phyloP scores from a whole-genome alignment of 2,329 filamentous ascomycete species.

The Clonostachys sp. region DNA sequence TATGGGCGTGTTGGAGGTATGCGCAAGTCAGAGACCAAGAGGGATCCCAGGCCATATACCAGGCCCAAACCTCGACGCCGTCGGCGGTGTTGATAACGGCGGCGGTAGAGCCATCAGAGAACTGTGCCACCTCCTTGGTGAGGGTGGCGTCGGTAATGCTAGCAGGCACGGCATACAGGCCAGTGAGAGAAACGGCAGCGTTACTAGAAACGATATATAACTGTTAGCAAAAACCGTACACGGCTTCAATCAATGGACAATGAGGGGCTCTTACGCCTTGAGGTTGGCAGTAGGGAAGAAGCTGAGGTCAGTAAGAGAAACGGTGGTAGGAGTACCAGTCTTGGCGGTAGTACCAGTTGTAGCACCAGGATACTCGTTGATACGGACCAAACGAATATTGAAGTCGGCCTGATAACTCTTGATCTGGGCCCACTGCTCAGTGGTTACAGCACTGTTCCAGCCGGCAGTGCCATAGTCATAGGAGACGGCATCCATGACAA shows the following conservation, averaged over 20 bases:
- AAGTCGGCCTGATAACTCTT: constrained; percentile 54
- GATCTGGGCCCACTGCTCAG: constrained; percentile 49
- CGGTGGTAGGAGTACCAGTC: constrained; percentile 10
- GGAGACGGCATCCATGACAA: constrained; percentile 46
- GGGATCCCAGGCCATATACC: constrained; percentile 47
- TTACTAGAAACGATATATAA: constrained; percentile 12
- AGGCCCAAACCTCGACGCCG: constrained; percentile 56
- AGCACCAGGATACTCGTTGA: constrained; percentile 50
- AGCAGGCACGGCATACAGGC: constrained; percentile 56
- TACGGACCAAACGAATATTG: constrained; percentile 55
- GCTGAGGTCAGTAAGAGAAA: constrained; percentile 46
- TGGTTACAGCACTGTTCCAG: constrained; percentile 48
- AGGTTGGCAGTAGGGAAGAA: constrained; percentile 51
- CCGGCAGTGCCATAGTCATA: constrained; percentile 41
- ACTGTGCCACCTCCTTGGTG: constrained; percentile 48
- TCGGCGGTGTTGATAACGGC: constrained; percentile 56
- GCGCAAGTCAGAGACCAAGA: constrained; percentile 43
- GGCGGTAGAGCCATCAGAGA: constrained; percentile 43
- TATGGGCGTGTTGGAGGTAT: constrained; percentile 57
- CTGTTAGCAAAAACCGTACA: background rate
- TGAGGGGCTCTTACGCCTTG: constrained; percentile 25
- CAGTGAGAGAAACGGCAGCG: constrained; percentile 40
- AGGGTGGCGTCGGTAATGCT: constrained; percentile 45
- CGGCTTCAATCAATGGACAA: no score
- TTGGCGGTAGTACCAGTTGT: constrained; percentile 34